phyloP scores from a whole-genome alignment of 78 protist genomes.

The Dictyostelium capitatum region DNA sequence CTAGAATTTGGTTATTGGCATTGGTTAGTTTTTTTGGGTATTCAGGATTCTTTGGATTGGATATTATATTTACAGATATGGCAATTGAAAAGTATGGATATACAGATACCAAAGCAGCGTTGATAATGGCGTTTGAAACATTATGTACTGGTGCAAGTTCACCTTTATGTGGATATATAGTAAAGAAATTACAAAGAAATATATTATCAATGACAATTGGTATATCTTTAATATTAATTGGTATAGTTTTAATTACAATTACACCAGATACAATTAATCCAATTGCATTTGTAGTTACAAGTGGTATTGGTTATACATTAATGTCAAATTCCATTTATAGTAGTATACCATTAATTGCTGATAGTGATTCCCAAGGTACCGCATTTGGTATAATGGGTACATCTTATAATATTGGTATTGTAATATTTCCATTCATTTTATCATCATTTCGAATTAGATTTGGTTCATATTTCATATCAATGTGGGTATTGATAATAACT shows the following conservation, averaged over 20 bases:
- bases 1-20: constrained; percentile 34
- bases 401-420: constrained; percentile 59
- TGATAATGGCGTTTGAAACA: constrained; percentile 64
- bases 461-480: constrained; percentile 32
- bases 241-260: background rate
- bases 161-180: constrained; percentile 26
- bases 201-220: constrained; percentile 39
- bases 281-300: background rate
- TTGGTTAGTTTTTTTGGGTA: constrained; percentile 53
- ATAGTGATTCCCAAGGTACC: constrained; percentile 17
- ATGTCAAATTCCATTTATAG: constrained; percentile 13
- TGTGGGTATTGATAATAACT: constrained; percentile 29
- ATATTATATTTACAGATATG: constrained; percentile 62
- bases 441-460: background rate
- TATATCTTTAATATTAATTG: constrained; percentile 3
- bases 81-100: constrained; percentile 61
- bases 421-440: constrained; percentile 25
- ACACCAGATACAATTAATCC: background rate
- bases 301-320: constrained; percentile 42
- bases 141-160: background rate
- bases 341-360: constrained; percentile 20
- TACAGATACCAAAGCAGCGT: constrained; percentile 13
- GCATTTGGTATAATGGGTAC: constrained; percentile 54
- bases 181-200: background rate
- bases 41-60: constrained; percentile 62